Conservation (phyloP, 805 yeast genomes). For the Candida andamanensis region DNA sequence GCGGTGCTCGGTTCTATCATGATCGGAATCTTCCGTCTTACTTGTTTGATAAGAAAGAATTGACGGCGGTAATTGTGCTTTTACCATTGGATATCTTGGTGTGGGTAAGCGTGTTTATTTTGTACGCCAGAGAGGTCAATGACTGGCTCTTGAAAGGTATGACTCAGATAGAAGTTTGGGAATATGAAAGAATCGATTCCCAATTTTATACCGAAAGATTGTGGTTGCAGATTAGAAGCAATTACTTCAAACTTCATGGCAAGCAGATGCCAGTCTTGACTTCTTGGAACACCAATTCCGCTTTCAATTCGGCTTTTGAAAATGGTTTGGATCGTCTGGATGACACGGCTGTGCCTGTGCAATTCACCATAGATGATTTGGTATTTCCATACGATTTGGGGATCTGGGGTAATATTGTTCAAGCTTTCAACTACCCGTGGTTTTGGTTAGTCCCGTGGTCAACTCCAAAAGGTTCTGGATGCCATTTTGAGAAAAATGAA, state of each 20-base stretch:
- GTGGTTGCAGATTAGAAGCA: conserved; percentile 45
- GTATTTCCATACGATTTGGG: conserved; percentile 85
- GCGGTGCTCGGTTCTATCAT: conserved; percentile 42
- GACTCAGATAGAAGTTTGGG: conserved; percentile 94
- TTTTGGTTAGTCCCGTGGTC: conserved; percentile 74
- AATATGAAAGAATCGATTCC: conserved; percentile 70
- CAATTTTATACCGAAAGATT: conserved; percentile 54
- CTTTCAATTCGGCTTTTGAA: conserved; percentile 7
- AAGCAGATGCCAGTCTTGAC: conserved; percentile 40
- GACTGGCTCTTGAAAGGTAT: conserved; percentile 58
- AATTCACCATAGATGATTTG: conserved; percentile 55
- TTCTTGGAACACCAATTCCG: conserved; percentile 38
- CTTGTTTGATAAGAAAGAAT: conserved; percentile 45
- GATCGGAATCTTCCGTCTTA: conserved; percentile 52
- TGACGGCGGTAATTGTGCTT: conserved; percentile 51
- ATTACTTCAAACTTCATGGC: conserved; percentile 37
- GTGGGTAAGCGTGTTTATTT: conserved; percentile 49
- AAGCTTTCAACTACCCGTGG: conserved; percentile 58
- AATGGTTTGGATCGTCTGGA: conserved; percentile 4
- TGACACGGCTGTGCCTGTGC: conserved; percentile 21
- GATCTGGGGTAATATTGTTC: conserved; percentile 45
- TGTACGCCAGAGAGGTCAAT: conserved; percentile 57
- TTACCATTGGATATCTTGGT: conserved; percentile 57
- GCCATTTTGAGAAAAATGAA: conserved; percentile 52
- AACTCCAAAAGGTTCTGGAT: conserved; percentile 55